Base-by-base conservation (phyloP, 805 yeast genomes). In the Cyberlindnera nakhonratchasimensis region DNA sequence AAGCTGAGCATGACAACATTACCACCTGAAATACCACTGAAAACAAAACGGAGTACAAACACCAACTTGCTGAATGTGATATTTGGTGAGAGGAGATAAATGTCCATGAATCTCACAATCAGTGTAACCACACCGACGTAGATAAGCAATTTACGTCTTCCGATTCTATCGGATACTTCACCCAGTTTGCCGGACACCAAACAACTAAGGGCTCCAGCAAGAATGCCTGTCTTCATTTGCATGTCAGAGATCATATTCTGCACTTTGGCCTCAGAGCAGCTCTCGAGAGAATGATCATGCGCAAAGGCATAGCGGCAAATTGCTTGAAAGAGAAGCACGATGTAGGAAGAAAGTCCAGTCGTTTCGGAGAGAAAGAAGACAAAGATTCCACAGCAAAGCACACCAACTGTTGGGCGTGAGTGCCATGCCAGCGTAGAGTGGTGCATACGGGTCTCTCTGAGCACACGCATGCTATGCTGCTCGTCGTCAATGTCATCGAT, bases 1-100 rank as follows among this genome's bases (percentile, higher is more conserved):
- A 83, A 63, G 9, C 82, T 76, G 38, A 83, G 54, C 25, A 81
- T 53, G 6, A 80, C 70, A 45, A 77, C 61, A 8, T 73, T 37
- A 0, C 88, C 83, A 19, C 96, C 96, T n/a, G 81, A 75, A 4
- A 73, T 39, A 20, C 79, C 70, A 23, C 70, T 71, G 2, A 82
- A 26, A 1, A 73, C 44, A 12, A 71, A 71, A 3, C 75, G 64
- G 0, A 70, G 25, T 1, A 83, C 59, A 47, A 79, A 67, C 22
- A 48, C 59, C 59, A 42, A 52, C 41, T 53, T 62, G 56, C 46
- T 71, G 55, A 33, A 79, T 59, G 54, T 61, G 48, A 55, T 64
- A 50, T 37, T 55, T 44, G 56, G 72, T 45, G 26, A 67, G 61
- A 56, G 64, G 5, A 64, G 39, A 22, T 52, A 49, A 2, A 56